A percentile compares a stretch with the other conserved stretches of the same genome.
phyloP scores from a whole-genome alignment of 345 rosid genomes.

The Syzygium oleosum region DNA sequence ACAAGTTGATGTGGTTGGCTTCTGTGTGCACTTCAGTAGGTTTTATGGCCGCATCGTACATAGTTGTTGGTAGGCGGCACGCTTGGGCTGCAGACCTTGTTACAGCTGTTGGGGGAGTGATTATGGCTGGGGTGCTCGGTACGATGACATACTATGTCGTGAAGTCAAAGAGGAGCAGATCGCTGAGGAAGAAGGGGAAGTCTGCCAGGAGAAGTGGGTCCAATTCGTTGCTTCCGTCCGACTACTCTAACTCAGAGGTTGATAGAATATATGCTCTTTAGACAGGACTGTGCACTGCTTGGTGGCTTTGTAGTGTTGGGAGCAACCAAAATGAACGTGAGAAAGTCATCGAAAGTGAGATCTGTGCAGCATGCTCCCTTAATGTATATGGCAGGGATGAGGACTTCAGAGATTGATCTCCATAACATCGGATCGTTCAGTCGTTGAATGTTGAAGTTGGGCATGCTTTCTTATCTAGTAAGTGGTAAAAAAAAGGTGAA shows the following conservation, averaged over 20 bases:
- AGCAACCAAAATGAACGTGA: neutral
- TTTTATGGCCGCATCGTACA: slow-evolving; percentile 70
- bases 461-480: neutral
- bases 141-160: slow-evolving; percentile 14
- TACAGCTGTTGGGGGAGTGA: slow-evolving; percentile 10
- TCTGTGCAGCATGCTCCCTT: neutral
- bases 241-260: slow-evolving; percentile 12
- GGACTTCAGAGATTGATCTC: neutral
- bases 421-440: neutral
- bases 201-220: slow-evolving; percentile 10
- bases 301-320: neutral
- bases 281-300: neutral
- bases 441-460: neutral
- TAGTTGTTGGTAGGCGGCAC: slow-evolving; percentile 65
- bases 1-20: slow-evolving; percentile 95
- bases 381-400: neutral
- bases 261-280: slow-evolving; percentile 10
- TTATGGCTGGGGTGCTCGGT: slow-evolving; percentile 16
- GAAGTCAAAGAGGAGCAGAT: slow-evolving; percentile 9
- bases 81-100: slow-evolving; percentile 13
- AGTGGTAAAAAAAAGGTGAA: neutral
- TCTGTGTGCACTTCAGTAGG: slow-evolving; percentile 81
- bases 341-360: neutral
- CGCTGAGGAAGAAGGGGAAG: slow-evolving; percentile 7
- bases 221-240: slow-evolving; percentile 9